These are phyloP conservation scores for Adenanthera pavonina DNA, from an alignment of 306 rosid species.

Conservation along the genomic window DNA sequence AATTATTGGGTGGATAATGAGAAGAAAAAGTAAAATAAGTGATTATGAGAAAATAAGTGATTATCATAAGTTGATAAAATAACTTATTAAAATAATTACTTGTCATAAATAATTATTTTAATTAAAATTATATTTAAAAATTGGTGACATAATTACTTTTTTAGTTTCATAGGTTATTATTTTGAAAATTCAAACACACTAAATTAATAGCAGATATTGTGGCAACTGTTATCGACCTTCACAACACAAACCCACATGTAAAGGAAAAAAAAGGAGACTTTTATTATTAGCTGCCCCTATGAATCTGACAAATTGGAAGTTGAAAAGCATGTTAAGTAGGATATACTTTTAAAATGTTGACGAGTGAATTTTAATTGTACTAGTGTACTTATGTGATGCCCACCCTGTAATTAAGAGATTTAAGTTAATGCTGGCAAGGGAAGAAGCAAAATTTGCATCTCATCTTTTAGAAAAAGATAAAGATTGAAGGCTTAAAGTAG, in stretches of 20 bases:
- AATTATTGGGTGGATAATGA: no score
- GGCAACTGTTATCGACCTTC: slow-evolving; percentile 10
- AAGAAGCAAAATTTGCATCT: neutral
- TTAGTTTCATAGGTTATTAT: no score
- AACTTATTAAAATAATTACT: no score
- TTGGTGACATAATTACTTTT: no score
- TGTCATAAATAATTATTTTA: no score
- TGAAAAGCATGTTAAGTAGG: neutral
- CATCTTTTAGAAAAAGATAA: neutral
- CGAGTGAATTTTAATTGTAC: neutral
- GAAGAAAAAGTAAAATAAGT: no score
- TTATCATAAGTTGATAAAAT: no score
- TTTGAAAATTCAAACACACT: no score
- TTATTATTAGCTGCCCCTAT: neutral
- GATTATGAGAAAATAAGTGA: no score
- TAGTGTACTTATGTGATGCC: neutral
- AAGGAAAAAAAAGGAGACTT: neutral
- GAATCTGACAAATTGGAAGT: neutral
- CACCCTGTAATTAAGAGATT: neutral
- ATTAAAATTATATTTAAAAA: no score
- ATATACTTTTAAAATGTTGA: neutral
- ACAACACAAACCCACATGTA: neutral
- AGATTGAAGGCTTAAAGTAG: neutral
- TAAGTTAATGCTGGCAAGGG: neutral
- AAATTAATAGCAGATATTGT: neutral